Evolutionary conservation across 2,329 filamentous ascomycete genomes (phyloP).

Genomic region (Microsporum ferrugineum): DNA sequence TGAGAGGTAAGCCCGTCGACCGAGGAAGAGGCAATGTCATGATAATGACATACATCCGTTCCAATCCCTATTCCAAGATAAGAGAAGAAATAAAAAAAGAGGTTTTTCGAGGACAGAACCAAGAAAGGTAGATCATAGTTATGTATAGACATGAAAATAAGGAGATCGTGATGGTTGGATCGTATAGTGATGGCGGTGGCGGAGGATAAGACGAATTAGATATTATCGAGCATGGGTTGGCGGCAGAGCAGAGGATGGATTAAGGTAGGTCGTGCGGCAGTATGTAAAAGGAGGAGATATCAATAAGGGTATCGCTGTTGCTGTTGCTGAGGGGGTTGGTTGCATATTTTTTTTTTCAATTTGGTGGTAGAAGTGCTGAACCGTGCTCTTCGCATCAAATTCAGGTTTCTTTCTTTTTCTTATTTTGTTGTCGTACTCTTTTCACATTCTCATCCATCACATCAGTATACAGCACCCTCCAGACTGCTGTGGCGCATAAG

Average conservation of each 20-base stretch:
- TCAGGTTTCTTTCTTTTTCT: background rate
- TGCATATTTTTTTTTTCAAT: background rate
- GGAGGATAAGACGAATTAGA: background rate
- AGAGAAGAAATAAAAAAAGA: background rate
- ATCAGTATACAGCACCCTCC: constrained; percentile 92
- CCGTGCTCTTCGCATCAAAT: too few relatives aligned
- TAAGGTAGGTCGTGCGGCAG: background rate
- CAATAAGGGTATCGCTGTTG: background rate
- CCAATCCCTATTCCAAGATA: background rate
- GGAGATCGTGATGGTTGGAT: constrained; percentile 1
- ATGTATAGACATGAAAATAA: constrained; percentile 1
- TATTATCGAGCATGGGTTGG: background rate
- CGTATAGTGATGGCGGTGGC: background rate
- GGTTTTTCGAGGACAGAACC: background rate
- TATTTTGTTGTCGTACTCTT: background rate
- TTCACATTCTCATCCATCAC: constrained; percentile 40
- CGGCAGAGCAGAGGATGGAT: background rate
- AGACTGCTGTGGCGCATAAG: constrained; percentile 91
- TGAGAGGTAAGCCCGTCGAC: background rate
- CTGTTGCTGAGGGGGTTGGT: constrained; percentile 3
- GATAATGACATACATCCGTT: background rate
- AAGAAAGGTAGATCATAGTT: background rate
- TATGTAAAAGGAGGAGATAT: background rate
- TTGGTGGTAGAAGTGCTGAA: too few relatives aligned
- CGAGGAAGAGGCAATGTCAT: background rate